Percentiles rank a stretch among this genome's conserved stretches.
phyloP scores from a whole-genome alignment of 768 basidiomycete species.

The Russula sp. region DNA sequence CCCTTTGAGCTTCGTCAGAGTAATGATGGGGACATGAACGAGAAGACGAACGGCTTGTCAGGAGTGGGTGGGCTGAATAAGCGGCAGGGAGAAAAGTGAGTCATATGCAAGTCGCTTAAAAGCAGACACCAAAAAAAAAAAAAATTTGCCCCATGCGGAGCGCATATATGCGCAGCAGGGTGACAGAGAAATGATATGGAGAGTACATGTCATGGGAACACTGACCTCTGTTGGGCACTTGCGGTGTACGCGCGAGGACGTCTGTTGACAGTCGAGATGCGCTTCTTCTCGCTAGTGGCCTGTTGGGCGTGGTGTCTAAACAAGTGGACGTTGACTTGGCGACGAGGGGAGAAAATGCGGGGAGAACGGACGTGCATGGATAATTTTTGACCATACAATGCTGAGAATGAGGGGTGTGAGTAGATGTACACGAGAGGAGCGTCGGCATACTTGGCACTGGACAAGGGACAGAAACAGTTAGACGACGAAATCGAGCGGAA shows the following conservation, averaged over 20 bases:
- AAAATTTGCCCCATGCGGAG: not conserved
- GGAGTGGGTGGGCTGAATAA: constrained; percentile 7
- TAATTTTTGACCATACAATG: constrained; percentile 85
- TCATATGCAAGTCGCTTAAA: not conserved
- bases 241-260: constrained; percentile 59
- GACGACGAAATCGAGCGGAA: not conserved
- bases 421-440: not conserved
- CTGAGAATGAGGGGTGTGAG: constrained; percentile 31
- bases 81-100: not conserved
- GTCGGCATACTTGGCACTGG: constrained; percentile 23
- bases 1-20: not conserved
- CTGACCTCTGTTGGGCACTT: constrained; percentile 39
- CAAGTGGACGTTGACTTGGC: constrained; percentile 20
- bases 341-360: constrained; percentile 19
- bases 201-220: constrained; percentile 18
- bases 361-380: constrained; percentile 74
- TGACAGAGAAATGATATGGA: not conserved
- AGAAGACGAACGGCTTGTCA: constrained; percentile 15
- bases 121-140: not conserved
- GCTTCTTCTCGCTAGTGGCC: constrained; percentile 80
- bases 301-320: constrained; percentile 73
- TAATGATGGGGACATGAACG: not conserved
- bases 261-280: constrained; percentile 45
- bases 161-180: not conserved
- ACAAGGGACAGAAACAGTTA: not conserved